phyloP scores from a whole-genome alignment of 805 yeast genomes.

The Brettanomyces nanus region DNA sequence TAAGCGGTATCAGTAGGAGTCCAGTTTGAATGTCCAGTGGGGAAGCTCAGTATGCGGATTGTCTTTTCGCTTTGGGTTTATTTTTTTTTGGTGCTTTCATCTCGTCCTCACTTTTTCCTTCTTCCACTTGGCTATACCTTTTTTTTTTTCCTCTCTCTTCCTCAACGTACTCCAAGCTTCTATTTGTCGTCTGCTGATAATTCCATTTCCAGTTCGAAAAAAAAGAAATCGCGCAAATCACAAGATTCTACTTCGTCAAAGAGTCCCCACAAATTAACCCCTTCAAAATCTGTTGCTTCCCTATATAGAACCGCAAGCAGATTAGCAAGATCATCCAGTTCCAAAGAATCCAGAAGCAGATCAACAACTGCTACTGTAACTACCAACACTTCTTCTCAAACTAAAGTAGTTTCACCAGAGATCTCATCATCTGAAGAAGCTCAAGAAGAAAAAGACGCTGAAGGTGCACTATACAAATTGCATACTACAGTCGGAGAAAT shows the following conservation, averaged over 20 bases:
- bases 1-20: too few species aligned
- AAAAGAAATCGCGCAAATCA: constrained; percentile 1
- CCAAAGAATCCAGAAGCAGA: neutral
- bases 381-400: neutral
- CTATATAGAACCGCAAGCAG: constrained; percentile 2
- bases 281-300: constrained; percentile 2
- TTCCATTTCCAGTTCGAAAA: constrained; percentile 1
- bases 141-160: neutral
- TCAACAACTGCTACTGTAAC: constrained; percentile 1
- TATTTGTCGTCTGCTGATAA: neutral
- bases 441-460: constrained; percentile 1
- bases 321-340: constrained; percentile 1
- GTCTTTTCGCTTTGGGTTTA: too few species aligned
- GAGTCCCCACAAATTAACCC: neutral
- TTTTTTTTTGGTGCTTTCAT: neutral
- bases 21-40: too few species aligned
- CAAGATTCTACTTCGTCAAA: neutral
- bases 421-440: neutral
- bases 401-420: neutral
- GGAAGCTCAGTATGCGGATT: too few species aligned
- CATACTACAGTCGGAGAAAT: neutral
- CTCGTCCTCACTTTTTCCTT: constrained; percentile 1
- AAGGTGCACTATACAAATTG: neutral
- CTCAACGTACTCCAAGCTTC: neutral
- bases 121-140: neutral